Evolutionary conservation across 352 stramenopile species (phyloP).

Genomic region (Elongisporangium prolatum): DNA sequence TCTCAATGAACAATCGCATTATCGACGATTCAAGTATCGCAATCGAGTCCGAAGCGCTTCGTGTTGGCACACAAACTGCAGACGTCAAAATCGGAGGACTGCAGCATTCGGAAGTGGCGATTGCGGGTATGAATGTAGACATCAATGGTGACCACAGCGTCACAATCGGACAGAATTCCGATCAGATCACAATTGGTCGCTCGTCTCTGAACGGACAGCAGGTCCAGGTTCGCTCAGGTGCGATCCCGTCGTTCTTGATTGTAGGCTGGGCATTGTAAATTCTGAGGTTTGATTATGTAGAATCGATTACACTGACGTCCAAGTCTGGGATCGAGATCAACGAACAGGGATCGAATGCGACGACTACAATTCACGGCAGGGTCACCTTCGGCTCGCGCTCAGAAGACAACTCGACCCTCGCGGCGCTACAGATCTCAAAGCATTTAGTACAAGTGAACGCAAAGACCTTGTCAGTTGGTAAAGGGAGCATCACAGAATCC

Average conservation of each 20-base stretch:
- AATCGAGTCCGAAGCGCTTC: slow-evolving; percentile 38
- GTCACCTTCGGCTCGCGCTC: not conserved
- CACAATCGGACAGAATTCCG: slow-evolving; percentile 13
- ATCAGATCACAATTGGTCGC: slow-evolving; percentile 14
- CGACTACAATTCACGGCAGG: not conserved
- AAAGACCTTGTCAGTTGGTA: slow-evolving; percentile 1
- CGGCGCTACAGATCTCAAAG: slow-evolving; percentile 9
- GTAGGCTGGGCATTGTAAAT: not conserved
- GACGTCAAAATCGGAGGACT: slow-evolving; percentile 24
- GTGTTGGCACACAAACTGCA: slow-evolving; percentile 24
- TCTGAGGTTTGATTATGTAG: not conserved
- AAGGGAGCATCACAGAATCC: slow-evolving; percentile 4
- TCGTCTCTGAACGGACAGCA: not conserved
- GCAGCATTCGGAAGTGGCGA: slow-evolving; percentile 13
- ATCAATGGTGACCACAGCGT: slow-evolving; percentile 21
- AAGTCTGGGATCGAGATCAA: not conserved
- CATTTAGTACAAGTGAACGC: slow-evolving; percentile 3
- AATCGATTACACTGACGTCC: slow-evolving; percentile 6
- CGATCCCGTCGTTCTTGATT: not conserved
- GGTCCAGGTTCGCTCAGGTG: not conserved
- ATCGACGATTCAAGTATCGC: slow-evolving; percentile 26
- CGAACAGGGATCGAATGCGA: not conserved
- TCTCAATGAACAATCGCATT: slow-evolving; percentile 44
- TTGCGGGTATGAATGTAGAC: slow-evolving; percentile 15
- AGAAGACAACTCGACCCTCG: not conserved